Evolutionary conservation across 129 eudicot genomes (phyloP).

Genomic region (Escallonia rubra): DNA sequence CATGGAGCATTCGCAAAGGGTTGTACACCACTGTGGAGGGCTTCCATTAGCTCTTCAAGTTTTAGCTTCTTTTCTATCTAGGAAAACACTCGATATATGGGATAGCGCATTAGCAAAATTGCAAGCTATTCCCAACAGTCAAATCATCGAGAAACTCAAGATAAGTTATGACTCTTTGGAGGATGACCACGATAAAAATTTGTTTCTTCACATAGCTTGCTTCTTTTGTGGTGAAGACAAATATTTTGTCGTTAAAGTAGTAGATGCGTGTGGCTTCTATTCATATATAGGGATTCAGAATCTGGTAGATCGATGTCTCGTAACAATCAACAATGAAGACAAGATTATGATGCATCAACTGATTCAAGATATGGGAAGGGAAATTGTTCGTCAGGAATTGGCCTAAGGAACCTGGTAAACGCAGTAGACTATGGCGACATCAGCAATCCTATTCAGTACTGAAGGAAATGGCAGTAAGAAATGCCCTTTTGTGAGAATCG

Average conservation of each 20-base stretch:
- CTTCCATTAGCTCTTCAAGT: too few species aligned
- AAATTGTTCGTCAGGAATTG: neutral
- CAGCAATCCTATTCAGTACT: slow-evolving; percentile 11
- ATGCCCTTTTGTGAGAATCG: neutral
- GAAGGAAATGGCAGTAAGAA: slow-evolving; percentile 7
- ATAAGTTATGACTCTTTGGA: slow-evolving; percentile 15
- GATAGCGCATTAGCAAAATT: neutral
- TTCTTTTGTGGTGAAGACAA: slow-evolving; percentile 16
- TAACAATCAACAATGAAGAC: neutral
- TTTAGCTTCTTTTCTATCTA: neutral
- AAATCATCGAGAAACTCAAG: neutral
- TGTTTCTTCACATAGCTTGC: slow-evolving; percentile 16
- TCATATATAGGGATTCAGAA: neutral
- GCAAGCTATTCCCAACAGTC: neutral
- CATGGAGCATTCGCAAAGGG: too few species aligned
- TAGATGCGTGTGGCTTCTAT: slow-evolving; percentile 1
- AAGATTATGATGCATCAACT: slow-evolving; percentile 19
- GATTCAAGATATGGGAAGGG: slow-evolving; percentile 2
- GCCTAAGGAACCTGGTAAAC: neutral
- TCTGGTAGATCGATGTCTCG: slow-evolving; percentile 14
- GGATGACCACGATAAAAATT: slow-evolving; percentile 10
- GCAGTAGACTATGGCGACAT: neutral
- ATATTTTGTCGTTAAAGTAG: neutral
- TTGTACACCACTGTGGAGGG: too few species aligned
- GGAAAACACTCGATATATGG: neutral